Base-by-base conservation (phyloP, 257 asterid species). In the Gentiana dahurica region DNA sequence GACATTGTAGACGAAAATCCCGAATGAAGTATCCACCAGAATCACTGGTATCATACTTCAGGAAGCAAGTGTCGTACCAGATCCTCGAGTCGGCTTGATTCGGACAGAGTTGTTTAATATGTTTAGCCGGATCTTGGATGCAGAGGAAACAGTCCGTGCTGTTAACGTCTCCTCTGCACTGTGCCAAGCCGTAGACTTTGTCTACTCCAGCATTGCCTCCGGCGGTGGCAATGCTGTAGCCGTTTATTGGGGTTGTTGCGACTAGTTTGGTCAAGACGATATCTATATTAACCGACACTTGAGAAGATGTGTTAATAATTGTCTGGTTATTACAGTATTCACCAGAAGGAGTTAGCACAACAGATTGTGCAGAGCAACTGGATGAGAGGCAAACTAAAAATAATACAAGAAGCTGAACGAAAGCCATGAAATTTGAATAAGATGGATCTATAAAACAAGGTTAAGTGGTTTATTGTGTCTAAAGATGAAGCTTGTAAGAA, bases 161-260 rank as follows among this genome's bases (percentile, higher is more conserved):
- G 74, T 79, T 65, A 24, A 84, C 76, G 49, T 87, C 98, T 24
- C 80, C 91, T 48, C 98, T 67, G 79, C 98, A 87, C 71, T 90
- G 96, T 6, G 78, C 86, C 36, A 87, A 81, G 58, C 98, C 96
- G 33, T 64, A 73, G 64, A 82, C 43, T 72, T 45, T 51, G 64
- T 68, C 53, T 3, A 3, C 33, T 0, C 61, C 73, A 10, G 36
- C 15, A 24, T 24, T 24, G 24, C 24, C 24, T 24, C 24, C 24
- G 0, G 24, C 24, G 4, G 91, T 68, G 69, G 81, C 58, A 33
- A 83, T 59, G 12, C 45, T 58, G 73, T 69, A 90, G 34, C 84
- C 84, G 6, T 65, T 65, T 39, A 58, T 58, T 61, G 64, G 34
- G 2, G 87, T 69, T 55, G 62, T 76, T 6, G 75, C 36, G 0